These are phyloP conservation scores for Pseudopyricularia cyperi DNA, from an alignment of 2,329 filamentous ascomycete species.

Conservation along the genomic window DNA sequence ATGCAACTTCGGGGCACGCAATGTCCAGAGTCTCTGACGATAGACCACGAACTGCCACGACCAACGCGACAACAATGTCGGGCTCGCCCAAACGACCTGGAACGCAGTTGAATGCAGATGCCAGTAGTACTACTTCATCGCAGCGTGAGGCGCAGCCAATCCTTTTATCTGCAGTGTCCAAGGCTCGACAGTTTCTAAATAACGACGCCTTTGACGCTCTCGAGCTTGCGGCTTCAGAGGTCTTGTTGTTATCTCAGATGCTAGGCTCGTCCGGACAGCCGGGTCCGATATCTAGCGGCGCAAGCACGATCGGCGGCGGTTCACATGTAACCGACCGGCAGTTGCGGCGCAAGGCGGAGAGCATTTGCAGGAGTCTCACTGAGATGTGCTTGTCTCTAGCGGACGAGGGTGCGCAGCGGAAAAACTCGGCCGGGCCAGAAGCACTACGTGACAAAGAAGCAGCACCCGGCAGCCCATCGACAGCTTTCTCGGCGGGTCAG, in stretches of 20 bases:
- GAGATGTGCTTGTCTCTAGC: constrained; percentile 81
- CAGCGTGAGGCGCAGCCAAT: constrained; percentile 58
- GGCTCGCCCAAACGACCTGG: constrained; percentile 69
- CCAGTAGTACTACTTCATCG: constrained; percentile 23
- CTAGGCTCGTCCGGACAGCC: constrained; percentile 61
- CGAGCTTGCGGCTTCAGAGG: constrained; percentile 71
- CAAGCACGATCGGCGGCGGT: constrained; percentile 44
- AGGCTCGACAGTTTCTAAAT: constrained; percentile 58
- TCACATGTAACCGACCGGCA: constrained; percentile 62
- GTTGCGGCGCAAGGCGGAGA: constrained; percentile 79
- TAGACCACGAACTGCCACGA: constrained; percentile 79
- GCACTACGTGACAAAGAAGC: constrained; percentile 10
- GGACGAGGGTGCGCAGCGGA: constrained; percentile 33
- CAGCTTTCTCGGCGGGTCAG: constrained; percentile 12
- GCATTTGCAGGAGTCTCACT: constrained; percentile 81
- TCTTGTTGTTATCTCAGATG: constrained; percentile 64
- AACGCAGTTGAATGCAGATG: constrained; percentile 29
- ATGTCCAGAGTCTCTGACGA: constrained; percentile 65
- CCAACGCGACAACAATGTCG: constrained; percentile 80
- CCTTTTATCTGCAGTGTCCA: constrained; percentile 66
- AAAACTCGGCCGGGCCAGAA: constrained; percentile 9
- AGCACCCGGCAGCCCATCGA: constrained; percentile 2
- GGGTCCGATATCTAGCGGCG: constrained; percentile 53
- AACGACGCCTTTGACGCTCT: constrained; percentile 65
- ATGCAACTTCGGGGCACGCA: constrained; percentile 67